phyloP scores from a whole-genome alignment of 2,329 filamentous ascomycete genomes.

The Clarireedia hainanense region DNA sequence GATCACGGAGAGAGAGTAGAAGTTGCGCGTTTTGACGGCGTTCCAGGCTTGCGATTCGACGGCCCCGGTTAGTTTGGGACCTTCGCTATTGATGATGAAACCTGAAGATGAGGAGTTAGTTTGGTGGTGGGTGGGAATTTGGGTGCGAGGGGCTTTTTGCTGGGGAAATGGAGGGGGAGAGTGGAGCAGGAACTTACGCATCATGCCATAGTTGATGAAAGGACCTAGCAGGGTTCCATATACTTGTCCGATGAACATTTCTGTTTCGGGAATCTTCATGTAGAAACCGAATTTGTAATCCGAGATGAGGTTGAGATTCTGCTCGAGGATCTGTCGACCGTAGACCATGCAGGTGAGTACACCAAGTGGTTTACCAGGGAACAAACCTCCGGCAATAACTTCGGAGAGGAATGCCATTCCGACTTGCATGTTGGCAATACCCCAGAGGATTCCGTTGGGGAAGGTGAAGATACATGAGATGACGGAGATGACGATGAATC shows the following conservation, averaged over 20 bases:
- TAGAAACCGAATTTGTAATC: conserved; percentile 34
- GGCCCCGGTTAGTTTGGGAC: conserved; percentile 17
- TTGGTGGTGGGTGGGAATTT: too few species aligned
- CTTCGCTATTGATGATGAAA: conserved; percentile 11
- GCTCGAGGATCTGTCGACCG: conserved; percentile 30
- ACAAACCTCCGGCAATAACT: conserved; percentile 40
- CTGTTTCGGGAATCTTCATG: conserved; percentile 32
- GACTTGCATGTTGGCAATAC: conserved; percentile 40
- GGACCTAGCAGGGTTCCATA: conserved; percentile 30
- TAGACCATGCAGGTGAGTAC: conserved; percentile 24
- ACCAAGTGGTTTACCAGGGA: conserved; percentile 48
- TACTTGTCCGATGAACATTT: conserved; percentile 31
- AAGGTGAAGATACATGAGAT: conserved; percentile 26
- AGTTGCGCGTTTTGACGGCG: conserved; percentile 27
- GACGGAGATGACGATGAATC: conserved; percentile 21
- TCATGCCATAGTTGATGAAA: conserved; percentile 29
- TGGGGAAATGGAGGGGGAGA: too few species aligned
- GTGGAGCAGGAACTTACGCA: conserved; percentile 16
- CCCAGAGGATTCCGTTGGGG: conserved; percentile 29
- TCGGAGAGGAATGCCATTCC: conserved; percentile 40
- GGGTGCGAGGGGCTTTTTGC: too few species aligned
- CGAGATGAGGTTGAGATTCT: conserved; percentile 29
- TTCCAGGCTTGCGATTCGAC: conserved; percentile 23
- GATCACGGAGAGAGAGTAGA: conserved; percentile 29
- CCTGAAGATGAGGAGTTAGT: background rate